phyloP scores from a whole-genome alignment of 179 eudicot species.

The Gypsophila paniculata region DNA sequence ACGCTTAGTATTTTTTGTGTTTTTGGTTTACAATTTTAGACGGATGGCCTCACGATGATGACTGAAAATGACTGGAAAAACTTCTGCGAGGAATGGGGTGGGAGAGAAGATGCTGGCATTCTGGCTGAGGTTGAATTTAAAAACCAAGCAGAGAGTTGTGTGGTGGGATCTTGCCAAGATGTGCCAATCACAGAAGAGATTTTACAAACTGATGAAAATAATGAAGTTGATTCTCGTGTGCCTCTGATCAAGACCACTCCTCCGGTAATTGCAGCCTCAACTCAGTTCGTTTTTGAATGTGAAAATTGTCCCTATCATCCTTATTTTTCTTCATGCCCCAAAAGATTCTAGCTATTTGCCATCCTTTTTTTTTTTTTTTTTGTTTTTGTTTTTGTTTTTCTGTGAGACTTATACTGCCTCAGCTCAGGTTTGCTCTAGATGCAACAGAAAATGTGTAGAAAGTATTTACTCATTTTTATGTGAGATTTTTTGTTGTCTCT shows the following conservation, averaged over 20 bases:
- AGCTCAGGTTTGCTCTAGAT: background rate
- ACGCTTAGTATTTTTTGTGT: slow-evolving; percentile 6
- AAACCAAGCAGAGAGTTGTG: slow-evolving; percentile 31
- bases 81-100: slow-evolving; percentile 88
- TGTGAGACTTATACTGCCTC: background rate
- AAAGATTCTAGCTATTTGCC: no score
- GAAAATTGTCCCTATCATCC: background rate
- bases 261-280: slow-evolving; percentile 44
- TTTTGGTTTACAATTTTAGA: slow-evolving; percentile 38
- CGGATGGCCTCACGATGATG: slow-evolving; percentile 63
- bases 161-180: slow-evolving; percentile 43
- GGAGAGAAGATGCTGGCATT: slow-evolving; percentile 50
- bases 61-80: slow-evolving; percentile 75
- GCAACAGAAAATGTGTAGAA: slow-evolving; percentile 7
- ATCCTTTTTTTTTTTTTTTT: background rate
- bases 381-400: no score
- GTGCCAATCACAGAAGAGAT: slow-evolving; percentile 46
- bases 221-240: slow-evolving; percentile 43
- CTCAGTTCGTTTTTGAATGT: background rate
- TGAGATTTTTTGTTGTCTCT: background rate
- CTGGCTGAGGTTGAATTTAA: slow-evolving; percentile 55
- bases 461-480: background rate
- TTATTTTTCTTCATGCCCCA: background rate
- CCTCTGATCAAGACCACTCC: slow-evolving; percentile 61
- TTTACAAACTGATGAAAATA: slow-evolving; percentile 39